Percentiles rank a stretch among this genome's conserved stretches.
phyloP scores from a whole-genome alignment of 257 asterid genomes.

The Eustoma russellianum region DNA sequence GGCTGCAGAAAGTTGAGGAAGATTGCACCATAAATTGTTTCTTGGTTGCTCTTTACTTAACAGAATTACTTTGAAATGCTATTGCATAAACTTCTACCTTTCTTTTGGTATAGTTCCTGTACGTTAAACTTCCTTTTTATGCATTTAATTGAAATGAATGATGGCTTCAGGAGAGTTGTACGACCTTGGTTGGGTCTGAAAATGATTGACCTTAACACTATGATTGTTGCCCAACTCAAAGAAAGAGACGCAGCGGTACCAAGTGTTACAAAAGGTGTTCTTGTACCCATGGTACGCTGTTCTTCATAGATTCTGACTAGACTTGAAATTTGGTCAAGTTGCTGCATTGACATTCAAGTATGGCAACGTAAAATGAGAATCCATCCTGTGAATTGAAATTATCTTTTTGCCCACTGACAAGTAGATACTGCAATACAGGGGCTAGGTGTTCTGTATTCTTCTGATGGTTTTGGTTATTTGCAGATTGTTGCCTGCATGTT shows the following conservation, averaged over 20 bases:
- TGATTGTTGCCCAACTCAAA: slow-evolving; percentile 69
- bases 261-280: slow-evolving; percentile 60
- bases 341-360: no score
- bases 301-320: background rate
- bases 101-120: background rate
- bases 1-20: background rate
- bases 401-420: no score
- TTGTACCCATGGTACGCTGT: slow-evolving; percentile 67
- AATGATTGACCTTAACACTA: slow-evolving; percentile 84
- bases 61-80: no score
- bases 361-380: no score
- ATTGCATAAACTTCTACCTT: background rate
- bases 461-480: no score
- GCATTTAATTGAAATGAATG: slow-evolving; percentile 2
- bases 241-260: slow-evolving; percentile 64
- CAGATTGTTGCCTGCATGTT: no score
- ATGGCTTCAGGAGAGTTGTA: slow-evolving; percentile 70
- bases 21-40: background rate
- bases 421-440: no score
- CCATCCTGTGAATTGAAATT: no score
- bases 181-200: slow-evolving; percentile 93
- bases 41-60: background rate
- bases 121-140: background rate
- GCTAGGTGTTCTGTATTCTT: no score
- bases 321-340: no score